These are phyloP conservation scores for Trypanosoma grayi DNA, from an alignment of 208 protist genomes.

Conservation along the genomic window DNA sequence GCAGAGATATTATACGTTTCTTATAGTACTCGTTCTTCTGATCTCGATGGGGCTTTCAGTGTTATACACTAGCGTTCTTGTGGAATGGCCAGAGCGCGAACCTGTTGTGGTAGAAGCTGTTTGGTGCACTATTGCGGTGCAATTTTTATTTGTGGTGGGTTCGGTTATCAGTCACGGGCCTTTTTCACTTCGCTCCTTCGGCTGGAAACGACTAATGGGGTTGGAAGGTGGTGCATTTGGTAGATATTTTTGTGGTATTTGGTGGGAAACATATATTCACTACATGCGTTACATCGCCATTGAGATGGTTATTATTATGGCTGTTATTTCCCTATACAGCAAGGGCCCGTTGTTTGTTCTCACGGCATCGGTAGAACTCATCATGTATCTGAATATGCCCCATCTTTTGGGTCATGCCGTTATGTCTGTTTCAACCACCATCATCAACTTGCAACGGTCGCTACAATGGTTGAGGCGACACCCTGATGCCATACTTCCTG, in stretches of 20 bases:
- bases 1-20: slow-evolving; percentile 39
- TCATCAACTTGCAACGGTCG: slow-evolving; percentile 48
- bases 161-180: slow-evolving; percentile 28
- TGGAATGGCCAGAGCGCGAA: slow-evolving; percentile 42
- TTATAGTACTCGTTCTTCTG: slow-evolving; percentile 33
- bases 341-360: slow-evolving; percentile 54
- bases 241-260: slow-evolving; percentile 64
- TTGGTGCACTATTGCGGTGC: slow-evolving; percentile 27
- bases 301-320: slow-evolving; percentile 39
- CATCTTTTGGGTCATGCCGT: slow-evolving; percentile 60
- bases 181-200: not conserved
- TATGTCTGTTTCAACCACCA: slow-evolving; percentile 44
- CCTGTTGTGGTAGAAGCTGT: slow-evolving; percentile 24
- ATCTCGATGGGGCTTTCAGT: slow-evolving; percentile 25
- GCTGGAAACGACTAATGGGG: slow-evolving; percentile 1
- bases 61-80: slow-evolving; percentile 52
- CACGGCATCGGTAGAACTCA: slow-evolving; percentile 44
- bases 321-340: slow-evolving; percentile 21
- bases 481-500: slow-evolving; percentile 45
- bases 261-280: slow-evolving; percentile 74
- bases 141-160: slow-evolving; percentile 37
- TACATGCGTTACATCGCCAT: slow-evolving; percentile 75
- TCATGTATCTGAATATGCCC: slow-evolving; percentile 70
- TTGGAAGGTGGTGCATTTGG: slow-evolving; percentile 27
- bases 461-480: slow-evolving; percentile 62